Base-by-base conservation (phyloP, 495 filamentous ascomycete genomes). In the Extremus antarcticus region DNA sequence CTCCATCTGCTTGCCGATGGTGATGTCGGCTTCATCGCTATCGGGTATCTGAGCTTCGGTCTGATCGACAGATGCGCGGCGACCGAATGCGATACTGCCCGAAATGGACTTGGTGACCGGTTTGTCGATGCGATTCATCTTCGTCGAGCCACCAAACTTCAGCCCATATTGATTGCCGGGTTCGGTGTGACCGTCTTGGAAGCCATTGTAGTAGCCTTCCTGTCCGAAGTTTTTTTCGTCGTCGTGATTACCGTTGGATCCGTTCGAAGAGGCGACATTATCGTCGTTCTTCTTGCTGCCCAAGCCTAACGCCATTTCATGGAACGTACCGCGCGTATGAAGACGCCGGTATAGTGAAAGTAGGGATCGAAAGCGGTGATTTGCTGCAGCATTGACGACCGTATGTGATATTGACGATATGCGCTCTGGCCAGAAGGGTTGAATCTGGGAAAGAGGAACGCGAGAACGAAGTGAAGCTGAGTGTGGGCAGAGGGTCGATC, bases 1-100 rank as follows among this genome's bases (percentile, higher is more conserved):
- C 48, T 84, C 86, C 55, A 88, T 78, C 70, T 94, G 88, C 70
- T 83, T 82, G 43, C 79, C 81, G 16, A 92, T 71, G 40, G 67
- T 58, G 58, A 76, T 70, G 47, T 65, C 72, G 35, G 70, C 61
- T 25, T 73, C 70, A 25, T 59, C 69, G 29, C 29, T 35, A 13
- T 35, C 29, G 4, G 29, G 29, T 13, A 13, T 7, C 29, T 35
- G 29, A 4, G n/a, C n/a, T 38, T 71, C 68, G 2, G 69, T 68
- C 43, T 73, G 70, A 29, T 64, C 66, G 25, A 17, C 52, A 40
- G 63, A 58, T n/a, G 58, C 54, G 50, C 56, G 45, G 23, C 20
- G 17, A 16, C 25, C 43, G 29, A 13, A 13, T 0, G 25, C 24
- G 48, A 48, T 54, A 16, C 17, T 10, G 1, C 13, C 47, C 9